Percentiles rank a stretch among this genome's conserved stretches.
These are phyloP conservation scores for Thalassiosira ordinaria DNA, from an alignment of 352 stramenopile genomes.

Conservation along the genomic window DNA sequence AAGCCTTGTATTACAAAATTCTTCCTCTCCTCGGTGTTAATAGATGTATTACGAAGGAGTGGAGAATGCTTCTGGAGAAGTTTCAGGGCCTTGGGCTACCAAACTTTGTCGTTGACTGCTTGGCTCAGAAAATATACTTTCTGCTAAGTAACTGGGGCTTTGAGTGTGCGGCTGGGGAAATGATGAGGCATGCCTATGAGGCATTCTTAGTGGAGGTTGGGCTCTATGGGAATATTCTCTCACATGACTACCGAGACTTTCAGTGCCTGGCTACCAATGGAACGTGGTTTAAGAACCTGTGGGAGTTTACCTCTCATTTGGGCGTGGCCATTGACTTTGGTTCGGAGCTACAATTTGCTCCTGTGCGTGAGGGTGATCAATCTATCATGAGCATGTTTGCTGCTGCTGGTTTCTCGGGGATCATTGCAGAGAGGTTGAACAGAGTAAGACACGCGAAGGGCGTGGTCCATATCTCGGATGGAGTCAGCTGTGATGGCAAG, in stretches of 20 bases:
- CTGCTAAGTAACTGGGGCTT: not conserved
- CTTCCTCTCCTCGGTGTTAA: conserved; percentile 14
- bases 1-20: conserved; percentile 5
- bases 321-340: too few species aligned
- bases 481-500: not conserved
- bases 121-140: not conserved
- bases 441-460: not conserved
- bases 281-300: conserved; percentile 13
- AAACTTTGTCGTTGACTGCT: not conserved
- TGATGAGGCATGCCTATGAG: conserved; percentile 1
- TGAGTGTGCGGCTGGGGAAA: not conserved
- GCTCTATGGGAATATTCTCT: not conserved
- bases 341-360: too few species aligned
- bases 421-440: too few species aligned
- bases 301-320: not conserved
- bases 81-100: conserved; percentile 14
- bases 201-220: conserved; percentile 1
- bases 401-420: too few species aligned
- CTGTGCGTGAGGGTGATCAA: too few species aligned
- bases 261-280: too few species aligned
- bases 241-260: not conserved
- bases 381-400: too few species aligned
- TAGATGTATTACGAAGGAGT: not conserved
- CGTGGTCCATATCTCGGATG: not conserved
- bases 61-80: conserved; percentile 4